Percentiles rank a stretch among this genome's conserved stretches.
These are phyloP conservation scores for Penicillium dipodomyicola DNA, from an alignment of 495 filamentous ascomycete genomes.

Conservation along the genomic window DNA sequence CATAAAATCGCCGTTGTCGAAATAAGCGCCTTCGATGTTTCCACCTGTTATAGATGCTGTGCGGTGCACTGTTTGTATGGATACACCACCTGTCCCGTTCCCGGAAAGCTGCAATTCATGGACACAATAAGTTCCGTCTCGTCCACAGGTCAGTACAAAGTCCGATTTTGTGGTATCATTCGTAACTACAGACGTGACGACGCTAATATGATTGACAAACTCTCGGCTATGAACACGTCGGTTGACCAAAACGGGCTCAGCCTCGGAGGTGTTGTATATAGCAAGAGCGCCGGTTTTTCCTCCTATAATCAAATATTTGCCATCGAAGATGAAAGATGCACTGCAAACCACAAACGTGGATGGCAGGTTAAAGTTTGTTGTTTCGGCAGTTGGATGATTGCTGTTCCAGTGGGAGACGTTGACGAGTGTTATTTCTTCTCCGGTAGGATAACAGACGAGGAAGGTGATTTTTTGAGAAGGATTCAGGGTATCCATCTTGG, in stretches of 20 bases:
- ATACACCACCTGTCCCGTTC: conserved; percentile 11
- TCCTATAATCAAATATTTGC: conserved; percentile 60
- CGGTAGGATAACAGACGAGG: conserved; percentile 30
- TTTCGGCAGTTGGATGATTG: conserved; percentile 21
- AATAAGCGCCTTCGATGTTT: conserved; percentile 65
- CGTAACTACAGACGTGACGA: conserved; percentile 23
- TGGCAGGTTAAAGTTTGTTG: conserved; percentile 30
- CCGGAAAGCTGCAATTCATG: conserved; percentile 29
- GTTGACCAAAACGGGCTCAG: conserved; percentile 26
- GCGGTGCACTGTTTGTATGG: conserved; percentile 49
- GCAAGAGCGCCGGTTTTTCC: conserved; percentile 61
- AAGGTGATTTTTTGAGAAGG: conserved; percentile 19
- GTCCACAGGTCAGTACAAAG: conserved; percentile 60
- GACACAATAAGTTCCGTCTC: conserved; percentile 72
- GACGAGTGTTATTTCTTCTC: conserved; percentile 34
- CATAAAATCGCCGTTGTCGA: conserved; percentile 56
- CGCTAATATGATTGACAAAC: conserved; percentile 64
- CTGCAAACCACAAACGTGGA: conserved; percentile 37
- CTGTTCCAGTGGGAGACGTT: conserved; percentile 20
- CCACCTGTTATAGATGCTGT: conserved; percentile 60
- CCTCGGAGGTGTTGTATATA: conserved; percentile 42
- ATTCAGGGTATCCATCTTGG: background rate
- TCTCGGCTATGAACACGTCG: conserved; percentile 56
- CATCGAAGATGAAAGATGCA: conserved; percentile 36
- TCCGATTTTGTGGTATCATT: conserved; percentile 6